These are phyloP conservation scores for Penicillium ucsense DNA, from an alignment of 495 filamentous ascomycete genomes.

Conservation along the genomic window DNA sequence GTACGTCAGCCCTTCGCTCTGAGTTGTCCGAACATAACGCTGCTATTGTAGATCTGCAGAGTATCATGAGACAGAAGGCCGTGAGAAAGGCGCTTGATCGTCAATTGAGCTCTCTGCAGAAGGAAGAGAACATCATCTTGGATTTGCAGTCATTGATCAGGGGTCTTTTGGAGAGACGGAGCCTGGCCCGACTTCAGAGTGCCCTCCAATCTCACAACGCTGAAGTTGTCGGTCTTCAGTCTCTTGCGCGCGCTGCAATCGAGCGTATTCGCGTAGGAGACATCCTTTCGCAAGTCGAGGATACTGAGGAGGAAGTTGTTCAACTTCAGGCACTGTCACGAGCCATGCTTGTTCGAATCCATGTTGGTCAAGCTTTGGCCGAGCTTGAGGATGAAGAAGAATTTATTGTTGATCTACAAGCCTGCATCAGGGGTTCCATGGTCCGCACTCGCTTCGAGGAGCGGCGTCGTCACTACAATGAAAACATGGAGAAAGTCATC, in stretches of 20 bases:
- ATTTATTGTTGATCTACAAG: conserved; percentile 61
- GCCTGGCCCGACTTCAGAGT: conserved; percentile 37
- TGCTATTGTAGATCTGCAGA: conserved; percentile 24
- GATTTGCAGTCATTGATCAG: conserved; percentile 39
- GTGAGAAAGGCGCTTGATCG: conserved; percentile 27
- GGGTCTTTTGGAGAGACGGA: conserved; percentile 35
- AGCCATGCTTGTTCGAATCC: conserved; percentile 66
- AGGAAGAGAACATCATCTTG: conserved; percentile 25
- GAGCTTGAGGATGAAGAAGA: conserved; percentile 78
- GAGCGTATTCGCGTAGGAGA: conserved; percentile 60
- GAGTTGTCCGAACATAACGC: conserved; percentile 21
- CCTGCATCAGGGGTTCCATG: conserved; percentile 60
- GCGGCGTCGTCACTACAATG: conserved; percentile 77
- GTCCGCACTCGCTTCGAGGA: conserved; percentile 69
- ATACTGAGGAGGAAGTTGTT: conserved; percentile 63
- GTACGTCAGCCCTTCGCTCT: conserved; percentile 15
- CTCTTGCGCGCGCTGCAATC: conserved; percentile 63
- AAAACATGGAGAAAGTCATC: conserved; percentile 98
- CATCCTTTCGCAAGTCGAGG: conserved; percentile 66
- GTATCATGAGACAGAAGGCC: conserved; percentile 20
- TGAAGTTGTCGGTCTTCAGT: conserved; percentile 58
- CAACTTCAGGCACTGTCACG: conserved; percentile 64
- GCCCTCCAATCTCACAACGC: conserved; percentile 49
- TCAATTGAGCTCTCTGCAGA: conserved; percentile 21
- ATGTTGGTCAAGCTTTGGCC: conserved; percentile 57